Conservation (phyloP, 306 rosid species). For the Oemleria cerasiformis region DNA sequence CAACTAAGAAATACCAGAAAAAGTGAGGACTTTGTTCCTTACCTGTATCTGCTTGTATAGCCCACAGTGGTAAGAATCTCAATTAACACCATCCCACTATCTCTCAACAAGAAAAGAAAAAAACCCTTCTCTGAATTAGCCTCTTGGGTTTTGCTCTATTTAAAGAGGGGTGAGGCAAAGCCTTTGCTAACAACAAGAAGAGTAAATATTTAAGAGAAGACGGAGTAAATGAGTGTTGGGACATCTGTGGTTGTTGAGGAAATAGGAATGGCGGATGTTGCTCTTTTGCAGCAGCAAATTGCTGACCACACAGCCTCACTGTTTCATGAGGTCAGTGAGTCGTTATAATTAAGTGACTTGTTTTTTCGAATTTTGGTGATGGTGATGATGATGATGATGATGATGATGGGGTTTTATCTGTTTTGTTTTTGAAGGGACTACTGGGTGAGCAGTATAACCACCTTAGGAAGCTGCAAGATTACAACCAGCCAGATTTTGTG, state of each 20-base stretch:
- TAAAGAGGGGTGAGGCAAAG: slow-evolving; percentile 2
- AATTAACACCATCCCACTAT: slow-evolving; percentile 6
- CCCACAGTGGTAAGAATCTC: slow-evolving; percentile 11
- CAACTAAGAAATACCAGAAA: slow-evolving; percentile 16
- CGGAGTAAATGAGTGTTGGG: neutral
- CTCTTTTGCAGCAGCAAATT: slow-evolving; percentile 53
- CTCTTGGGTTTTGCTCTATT: neutral
- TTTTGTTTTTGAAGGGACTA: slow-evolving; percentile 42
- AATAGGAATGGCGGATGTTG: slow-evolving; percentile 42
- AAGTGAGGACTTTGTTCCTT: slow-evolving; percentile 5
- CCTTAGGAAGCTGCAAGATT: slow-evolving; percentile 75
- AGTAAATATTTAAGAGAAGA: neutral
- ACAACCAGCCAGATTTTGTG: slow-evolving; percentile 78
- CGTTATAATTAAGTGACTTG: too few relatives aligned
- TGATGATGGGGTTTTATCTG: neutral
- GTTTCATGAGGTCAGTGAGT: slow-evolving; percentile 55
- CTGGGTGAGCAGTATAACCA: slow-evolving; percentile 70
- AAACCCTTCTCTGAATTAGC: neutral
- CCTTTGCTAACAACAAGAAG: slow-evolving; percentile 8
- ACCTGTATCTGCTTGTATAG: slow-evolving; percentile 19
- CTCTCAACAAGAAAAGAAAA: neutral
- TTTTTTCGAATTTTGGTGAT: neutral
- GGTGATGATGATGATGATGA: neutral
- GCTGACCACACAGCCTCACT: slow-evolving; percentile 55
- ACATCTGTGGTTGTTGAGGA: slow-evolving; percentile 8